Percentiles rank a stretch among this genome's conserved stretches.
phyloP scores from a whole-genome alignment of 768 basidiomycete species.

The Mycena latifolia region DNA sequence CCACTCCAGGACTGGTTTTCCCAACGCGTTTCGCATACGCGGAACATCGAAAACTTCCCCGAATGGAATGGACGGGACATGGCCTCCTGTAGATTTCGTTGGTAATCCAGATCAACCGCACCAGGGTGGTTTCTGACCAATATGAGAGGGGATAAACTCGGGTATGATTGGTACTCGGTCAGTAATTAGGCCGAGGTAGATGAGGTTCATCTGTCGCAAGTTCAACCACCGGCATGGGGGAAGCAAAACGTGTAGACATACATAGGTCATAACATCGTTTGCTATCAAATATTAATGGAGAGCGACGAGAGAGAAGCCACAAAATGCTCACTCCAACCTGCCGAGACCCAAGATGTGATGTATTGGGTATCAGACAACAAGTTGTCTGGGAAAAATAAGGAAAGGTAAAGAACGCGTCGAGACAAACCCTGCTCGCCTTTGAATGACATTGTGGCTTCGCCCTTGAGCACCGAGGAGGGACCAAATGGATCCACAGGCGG shows the following conservation, averaged over 20 bases:
- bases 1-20: slow-evolving; percentile 71
- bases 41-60: slow-evolving; percentile 73
- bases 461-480: slow-evolving; percentile 43
- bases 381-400: slow-evolving; percentile 61
- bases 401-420: background rate
- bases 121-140: slow-evolving; percentile 36
- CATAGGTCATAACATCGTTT: slow-evolving; percentile 85
- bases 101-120: background rate
- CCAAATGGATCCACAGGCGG: slow-evolving; percentile 30
- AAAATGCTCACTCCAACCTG: slow-evolving; percentile 77
- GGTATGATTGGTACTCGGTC: slow-evolving; percentile 70
- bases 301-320: slow-evolving; percentile 7
- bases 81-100: slow-evolving; percentile 42
- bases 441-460: slow-evolving; percentile 68
- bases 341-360: slow-evolving; percentile 80
- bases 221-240: background rate
- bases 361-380: slow-evolving; percentile 71
- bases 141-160: slow-evolving; percentile 70
- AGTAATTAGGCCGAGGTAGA: slow-evolving; percentile 71
- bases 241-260: slow-evolving; percentile 42
- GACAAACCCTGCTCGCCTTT: slow-evolving; percentile 55
- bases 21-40: slow-evolving; percentile 57
- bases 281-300: slow-evolving; percentile 52
- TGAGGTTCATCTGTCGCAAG: slow-evolving; percentile 59
- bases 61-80: slow-evolving; percentile 65